Evolutionary conservation across 2,329 filamentous ascomycete genomes (phyloP), one percentile per base, ranked within the genome.

Genomic region (Exophiala sp.): DNA sequence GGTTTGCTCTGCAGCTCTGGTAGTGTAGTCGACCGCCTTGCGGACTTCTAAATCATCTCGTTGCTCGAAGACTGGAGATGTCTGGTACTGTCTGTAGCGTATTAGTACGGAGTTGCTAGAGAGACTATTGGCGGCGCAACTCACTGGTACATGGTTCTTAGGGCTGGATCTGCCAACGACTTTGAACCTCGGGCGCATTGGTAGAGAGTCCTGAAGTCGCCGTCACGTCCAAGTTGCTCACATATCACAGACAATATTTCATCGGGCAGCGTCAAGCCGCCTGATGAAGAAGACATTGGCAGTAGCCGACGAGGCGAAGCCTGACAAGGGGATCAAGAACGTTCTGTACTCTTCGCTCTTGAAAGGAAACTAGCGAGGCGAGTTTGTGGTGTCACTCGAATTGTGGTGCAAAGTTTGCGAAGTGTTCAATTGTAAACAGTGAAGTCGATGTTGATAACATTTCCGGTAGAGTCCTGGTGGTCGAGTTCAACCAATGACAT

Each of bases 141-240:
- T 16, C 70, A 86, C 83, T 82, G 78, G 66, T 88, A 89, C 3
- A 88, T 71, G 56, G 80, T 76, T 41, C 79, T 77, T 40, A 88
- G 69, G 5, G 84, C 83, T 50, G 84, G 74, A 18, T 75, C 73
- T 2, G 82, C 83, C 40, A 87, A 70, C 51, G 75, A 72, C 59
- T 75, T 81, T 59, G 78, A 80, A 47, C 81, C 69, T 39, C 77
- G 73, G 33, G 83, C 77, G 63, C 81, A 83, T 52, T 73, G 77
- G 69, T 81, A 86, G 8, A 89, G 75, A 5, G 81, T 80, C 12
- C 75, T 69, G 64, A 85, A 86, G 57, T 86, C 82, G 43, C 72
- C 72, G 51, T 77, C 72, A 11, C 70, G 69, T 4, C 78, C 77
- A 32, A 88, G 73, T 64, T 84, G 80, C 52, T 81, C 75, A 53